Evolutionary conservation across 208 protist genomes (phyloP).

Genomic region (Acanthamoeba royreba): DNA sequence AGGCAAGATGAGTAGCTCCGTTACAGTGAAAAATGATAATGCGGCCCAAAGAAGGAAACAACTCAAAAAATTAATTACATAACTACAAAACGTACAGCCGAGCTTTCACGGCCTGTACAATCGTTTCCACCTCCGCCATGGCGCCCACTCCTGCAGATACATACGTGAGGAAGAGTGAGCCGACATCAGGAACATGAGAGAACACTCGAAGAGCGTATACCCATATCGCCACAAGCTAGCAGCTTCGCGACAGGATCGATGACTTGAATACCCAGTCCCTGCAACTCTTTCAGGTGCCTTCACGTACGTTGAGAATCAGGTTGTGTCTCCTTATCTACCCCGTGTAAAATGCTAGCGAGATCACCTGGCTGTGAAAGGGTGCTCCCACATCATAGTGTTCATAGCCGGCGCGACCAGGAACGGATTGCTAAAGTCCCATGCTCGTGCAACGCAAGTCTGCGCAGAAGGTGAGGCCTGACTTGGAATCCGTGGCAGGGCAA

Average conservation of each 20-base stretch:
- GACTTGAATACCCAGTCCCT: slow-evolving; percentile 60
- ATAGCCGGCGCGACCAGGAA: slow-evolving; percentile 96
- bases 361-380: slow-evolving; percentile 86
- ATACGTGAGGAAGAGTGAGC: background rate
- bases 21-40: too few relatives aligned
- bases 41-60: too few relatives aligned
- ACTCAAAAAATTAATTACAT: too few relatives aligned
- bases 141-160: background rate
- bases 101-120: background rate
- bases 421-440: slow-evolving; percentile 91
- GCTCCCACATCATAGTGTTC: slow-evolving; percentile 97
- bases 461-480: background rate
- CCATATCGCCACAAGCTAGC: slow-evolving; percentile 92
- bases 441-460: slow-evolving; percentile 91
- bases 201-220: slow-evolving; percentile 56
- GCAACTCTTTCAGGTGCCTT: slow-evolving; percentile 37
- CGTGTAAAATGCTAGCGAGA: background rate
- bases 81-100: background rate
- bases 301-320: too few relatives aligned
- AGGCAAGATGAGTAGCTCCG: too few relatives aligned
- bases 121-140: background rate
- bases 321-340: background rate
- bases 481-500: background rate
- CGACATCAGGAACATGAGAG: background rate
- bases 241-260: slow-evolving; percentile 89